Evolutionary conservation across 176 grass and related monocot genomes (phyloP).

Genomic region (Avena eriantha): DNA sequence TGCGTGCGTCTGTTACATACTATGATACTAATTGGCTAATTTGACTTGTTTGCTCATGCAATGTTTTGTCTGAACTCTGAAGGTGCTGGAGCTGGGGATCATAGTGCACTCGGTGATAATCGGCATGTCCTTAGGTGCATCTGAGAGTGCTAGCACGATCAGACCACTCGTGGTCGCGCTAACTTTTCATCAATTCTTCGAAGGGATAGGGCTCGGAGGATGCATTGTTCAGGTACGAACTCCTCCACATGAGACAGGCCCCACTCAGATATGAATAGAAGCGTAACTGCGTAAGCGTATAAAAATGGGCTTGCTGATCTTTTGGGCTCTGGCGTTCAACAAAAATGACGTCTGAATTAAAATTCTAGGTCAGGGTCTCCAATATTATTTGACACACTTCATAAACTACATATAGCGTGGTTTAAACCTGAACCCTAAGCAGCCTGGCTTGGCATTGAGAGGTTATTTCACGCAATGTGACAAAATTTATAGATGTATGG

Average conservation of each 20-base stretch:
- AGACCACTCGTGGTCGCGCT: constrained; percentile 56
- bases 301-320: background rate
- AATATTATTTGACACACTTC: background rate
- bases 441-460: too few relatives aligned
- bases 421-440: too few relatives aligned
- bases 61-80: constrained; percentile 15
- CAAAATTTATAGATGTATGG: too few relatives aligned
- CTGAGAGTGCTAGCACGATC: constrained; percentile 55
- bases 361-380: too few relatives aligned
- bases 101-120: constrained; percentile 73
- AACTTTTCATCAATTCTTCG: constrained; percentile 73
- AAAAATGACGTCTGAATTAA: background rate
- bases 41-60: background rate
- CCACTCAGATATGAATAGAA: background rate
- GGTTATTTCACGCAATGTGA: too few relatives aligned
- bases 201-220: constrained; percentile 62
- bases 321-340: background rate
- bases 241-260: background rate
- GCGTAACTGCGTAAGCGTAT: too few relatives aligned
- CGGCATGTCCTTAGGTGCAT: constrained; percentile 64
- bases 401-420: background rate
- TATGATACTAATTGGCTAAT: background rate
- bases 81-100: constrained; percentile 74
- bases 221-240: constrained; percentile 65
- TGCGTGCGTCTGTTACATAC: background rate